These are phyloP conservation scores for Trichoderma harzianum DNA, from an alignment of 2,329 filamentous ascomycete species.

Conservation along the genomic window DNA sequence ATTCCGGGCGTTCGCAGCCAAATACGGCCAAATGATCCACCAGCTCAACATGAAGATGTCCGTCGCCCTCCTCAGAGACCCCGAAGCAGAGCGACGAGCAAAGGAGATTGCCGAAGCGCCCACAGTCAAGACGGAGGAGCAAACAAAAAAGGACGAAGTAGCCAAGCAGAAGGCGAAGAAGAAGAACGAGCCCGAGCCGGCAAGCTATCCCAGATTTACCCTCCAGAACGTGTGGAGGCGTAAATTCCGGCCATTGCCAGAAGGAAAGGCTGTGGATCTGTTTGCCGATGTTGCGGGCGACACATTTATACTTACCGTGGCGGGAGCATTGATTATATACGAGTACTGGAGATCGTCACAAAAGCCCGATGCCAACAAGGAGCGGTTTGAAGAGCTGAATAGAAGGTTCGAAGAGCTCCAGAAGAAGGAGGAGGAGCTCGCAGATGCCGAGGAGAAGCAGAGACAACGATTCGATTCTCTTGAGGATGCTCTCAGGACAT, in stretches of 20 bases:
- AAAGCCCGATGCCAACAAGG: slow-evolving; percentile 58
- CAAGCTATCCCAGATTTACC: background rate
- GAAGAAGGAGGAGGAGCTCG: slow-evolving; percentile 48
- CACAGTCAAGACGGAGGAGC: slow-evolving; percentile 63
- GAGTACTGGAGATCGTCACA: slow-evolving; percentile 58
- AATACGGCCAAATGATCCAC: slow-evolving; percentile 61
- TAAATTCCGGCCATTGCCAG: slow-evolving; percentile 60
- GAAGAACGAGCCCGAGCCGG: slow-evolving; percentile 22
- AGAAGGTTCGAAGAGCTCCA: slow-evolving; percentile 48
- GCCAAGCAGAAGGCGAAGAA: slow-evolving; percentile 39
- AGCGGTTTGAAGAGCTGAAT: slow-evolving; percentile 51
- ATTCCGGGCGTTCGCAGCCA: slow-evolving; percentile 59
- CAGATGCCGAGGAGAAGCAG: slow-evolving; percentile 43
- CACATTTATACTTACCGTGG: slow-evolving; percentile 59
- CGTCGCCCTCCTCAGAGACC: slow-evolving; percentile 57
- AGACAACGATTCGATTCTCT: slow-evolving; percentile 48
- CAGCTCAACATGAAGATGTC: slow-evolving; percentile 65
- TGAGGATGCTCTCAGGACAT: slow-evolving; percentile 50
- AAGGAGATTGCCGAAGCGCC: slow-evolving; percentile 61
- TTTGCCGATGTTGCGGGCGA: slow-evolving; percentile 66
- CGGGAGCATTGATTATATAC: slow-evolving; percentile 55
- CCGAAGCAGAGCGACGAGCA: slow-evolving; percentile 54
- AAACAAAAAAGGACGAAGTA: slow-evolving; percentile 53
- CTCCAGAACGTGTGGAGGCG: slow-evolving; percentile 58
- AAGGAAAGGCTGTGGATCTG: slow-evolving; percentile 62